Percentiles rank a stretch among this genome's conserved stretches.
Evolutionary conservation across 805 yeast species (phyloP).

Genomic region (Candida oleophila): DNA sequence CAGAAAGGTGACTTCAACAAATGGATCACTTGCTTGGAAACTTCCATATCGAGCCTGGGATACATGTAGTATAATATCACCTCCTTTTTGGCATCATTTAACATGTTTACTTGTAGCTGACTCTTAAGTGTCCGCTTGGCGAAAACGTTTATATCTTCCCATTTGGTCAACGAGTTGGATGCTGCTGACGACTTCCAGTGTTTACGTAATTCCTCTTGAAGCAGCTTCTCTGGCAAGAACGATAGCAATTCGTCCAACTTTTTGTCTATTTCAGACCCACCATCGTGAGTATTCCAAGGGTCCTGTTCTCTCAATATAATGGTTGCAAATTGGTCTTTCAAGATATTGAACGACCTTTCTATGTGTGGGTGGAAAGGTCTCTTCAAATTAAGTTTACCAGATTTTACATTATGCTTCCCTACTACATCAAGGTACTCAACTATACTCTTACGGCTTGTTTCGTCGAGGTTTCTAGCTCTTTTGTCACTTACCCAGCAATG

Average conservation of each 20-base stretch:
- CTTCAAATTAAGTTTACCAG: slow-evolving; percentile 47
- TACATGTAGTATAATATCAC: slow-evolving; percentile 76
- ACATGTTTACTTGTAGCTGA: slow-evolving; percentile 46
- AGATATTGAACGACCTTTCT: slow-evolving; percentile 66
- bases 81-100: slow-evolving; percentile 76
- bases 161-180: slow-evolving; percentile 56
- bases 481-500: slow-evolving; percentile 97
- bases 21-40: slow-evolving; percentile 85
- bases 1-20: slow-evolving; percentile 95
- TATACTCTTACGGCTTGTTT: slow-evolving; percentile 70
- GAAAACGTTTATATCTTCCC: slow-evolving; percentile 69
- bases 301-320: slow-evolving; percentile 79
- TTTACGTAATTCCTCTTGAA: slow-evolving; percentile 51
- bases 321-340: slow-evolving; percentile 62
- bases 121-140: slow-evolving; percentile 48
- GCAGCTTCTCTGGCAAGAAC: slow-evolving; percentile 59
- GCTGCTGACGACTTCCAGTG: slow-evolving; percentile 51
- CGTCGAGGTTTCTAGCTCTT: slow-evolving; percentile 74
- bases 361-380: slow-evolving; percentile 91
- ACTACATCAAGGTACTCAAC: slow-evolving; percentile 82
- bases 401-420: slow-evolving; percentile 28
- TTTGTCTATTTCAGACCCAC: slow-evolving; percentile 40
- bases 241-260: slow-evolving; percentile 55
- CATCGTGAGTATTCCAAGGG: slow-evolving; percentile 60
- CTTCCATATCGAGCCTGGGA: slow-evolving; percentile 92